Conservation (phyloP, 352 stramenopile species). For the Pythium brachiatum region DNA sequence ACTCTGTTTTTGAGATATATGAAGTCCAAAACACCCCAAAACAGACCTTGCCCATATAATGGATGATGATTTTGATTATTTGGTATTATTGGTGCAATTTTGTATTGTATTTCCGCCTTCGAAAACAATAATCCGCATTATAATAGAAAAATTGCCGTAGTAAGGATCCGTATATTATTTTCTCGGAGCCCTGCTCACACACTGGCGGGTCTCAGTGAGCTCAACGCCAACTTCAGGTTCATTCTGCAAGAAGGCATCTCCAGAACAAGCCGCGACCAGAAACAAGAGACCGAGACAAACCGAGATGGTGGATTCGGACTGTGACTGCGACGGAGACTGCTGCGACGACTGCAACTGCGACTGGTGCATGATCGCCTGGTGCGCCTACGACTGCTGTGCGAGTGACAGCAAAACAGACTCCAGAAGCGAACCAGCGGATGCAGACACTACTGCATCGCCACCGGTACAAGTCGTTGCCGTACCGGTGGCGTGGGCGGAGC, state of each 20-base stretch:
- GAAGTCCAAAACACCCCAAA: no score
- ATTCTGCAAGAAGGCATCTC: neutral
- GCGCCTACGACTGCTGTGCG: slow-evolving; percentile 1
- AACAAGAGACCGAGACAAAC: neutral
- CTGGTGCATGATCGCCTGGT: neutral
- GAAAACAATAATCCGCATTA: no score
- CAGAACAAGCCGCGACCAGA: neutral
- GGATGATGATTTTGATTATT: no score
- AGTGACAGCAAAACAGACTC: neutral
- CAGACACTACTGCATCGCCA: neutral
- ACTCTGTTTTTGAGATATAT: no score
- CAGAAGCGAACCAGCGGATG: neutral
- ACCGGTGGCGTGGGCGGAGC: neutral
- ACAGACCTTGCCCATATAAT: no score
- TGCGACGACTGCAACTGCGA: slow-evolving; percentile 3
- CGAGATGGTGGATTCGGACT: neutral
- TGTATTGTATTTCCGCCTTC: no score
- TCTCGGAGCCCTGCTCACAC: no score
- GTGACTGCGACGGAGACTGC: slow-evolving; percentile 1
- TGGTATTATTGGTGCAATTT: no score
- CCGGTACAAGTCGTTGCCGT: slow-evolving; percentile 8
- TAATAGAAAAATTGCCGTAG: no score
- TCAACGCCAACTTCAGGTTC: no score
- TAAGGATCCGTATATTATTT: no score
- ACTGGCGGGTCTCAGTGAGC: no score